A percentile compares a stretch with the other conserved stretches of the same genome.
These are phyloP conservation scores for Clathrospora elynae DNA, from an alignment of 2,329 filamentous ascomycete genomes.

Conservation along the genomic window DNA sequence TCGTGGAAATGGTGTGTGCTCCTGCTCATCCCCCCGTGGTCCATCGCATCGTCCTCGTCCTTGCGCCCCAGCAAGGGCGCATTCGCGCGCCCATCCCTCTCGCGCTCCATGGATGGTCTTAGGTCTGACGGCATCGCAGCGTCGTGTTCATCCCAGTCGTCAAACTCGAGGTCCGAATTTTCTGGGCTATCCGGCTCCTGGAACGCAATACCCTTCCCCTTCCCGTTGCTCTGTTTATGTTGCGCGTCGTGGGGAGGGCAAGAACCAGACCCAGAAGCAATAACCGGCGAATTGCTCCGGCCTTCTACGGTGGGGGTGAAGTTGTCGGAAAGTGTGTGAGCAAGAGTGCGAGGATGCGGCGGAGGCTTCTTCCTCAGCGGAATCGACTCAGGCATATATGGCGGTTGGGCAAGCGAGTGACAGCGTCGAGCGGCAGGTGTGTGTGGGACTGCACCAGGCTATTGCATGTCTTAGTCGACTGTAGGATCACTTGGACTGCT, in stretches of 20 bases:
- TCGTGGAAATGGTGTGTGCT: conserved; percentile 71
- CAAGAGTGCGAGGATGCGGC: conserved; percentile 21
- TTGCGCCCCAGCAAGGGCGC: conserved; percentile 59
- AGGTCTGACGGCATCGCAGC: conserved; percentile 57
- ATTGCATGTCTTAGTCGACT: conserved; percentile 8
- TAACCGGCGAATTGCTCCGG: conserved; percentile 28
- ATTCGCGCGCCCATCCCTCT: conserved; percentile 51
- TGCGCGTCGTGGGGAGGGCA: conserved; percentile 22
- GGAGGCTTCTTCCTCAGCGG: conserved; percentile 40
- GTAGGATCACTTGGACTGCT: conserved; percentile 5
- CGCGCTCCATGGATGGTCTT: conserved; percentile 48
- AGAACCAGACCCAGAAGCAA: conserved; percentile 26
- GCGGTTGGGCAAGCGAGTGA: conserved; percentile 30
- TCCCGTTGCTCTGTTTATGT: conserved; percentile 5
- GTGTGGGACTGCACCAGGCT: conserved; percentile 14
- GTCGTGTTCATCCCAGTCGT: conserved; percentile 54
- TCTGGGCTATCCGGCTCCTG: conserved; percentile 26
- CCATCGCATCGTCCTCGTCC: conserved; percentile 42
- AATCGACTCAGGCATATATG: conserved; percentile 48
- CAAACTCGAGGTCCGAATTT: conserved; percentile 48
- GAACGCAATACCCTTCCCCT: conserved; percentile 11
- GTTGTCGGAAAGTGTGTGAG: conserved; percentile 23
- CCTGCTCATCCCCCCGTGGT: conserved; percentile 54
- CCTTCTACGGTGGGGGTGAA: conserved; percentile 19
- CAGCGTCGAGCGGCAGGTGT: conserved; percentile 11